Conservation (phyloP, 1,284 basidiomycete species). For the Caloboletus firmus region DNA sequence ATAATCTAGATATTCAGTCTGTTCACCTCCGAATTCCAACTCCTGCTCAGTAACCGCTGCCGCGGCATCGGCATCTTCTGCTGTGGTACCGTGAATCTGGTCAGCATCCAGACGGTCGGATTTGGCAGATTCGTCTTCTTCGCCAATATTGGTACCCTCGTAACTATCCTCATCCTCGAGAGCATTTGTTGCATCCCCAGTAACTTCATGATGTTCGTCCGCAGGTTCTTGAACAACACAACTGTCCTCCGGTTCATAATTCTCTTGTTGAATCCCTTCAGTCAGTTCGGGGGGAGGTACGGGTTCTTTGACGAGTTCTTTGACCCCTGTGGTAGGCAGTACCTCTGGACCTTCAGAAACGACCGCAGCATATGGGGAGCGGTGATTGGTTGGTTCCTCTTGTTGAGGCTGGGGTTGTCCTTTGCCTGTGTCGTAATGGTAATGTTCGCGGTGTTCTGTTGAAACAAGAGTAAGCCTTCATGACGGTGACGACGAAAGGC, state of each 20-base stretch:
- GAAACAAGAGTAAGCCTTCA: slow-evolving; percentile 1
- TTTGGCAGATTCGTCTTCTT: slow-evolving; percentile 22
- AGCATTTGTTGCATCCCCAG: slow-evolving; percentile 8
- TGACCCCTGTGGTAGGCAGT: slow-evolving; percentile 8
- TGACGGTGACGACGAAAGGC: background rate
- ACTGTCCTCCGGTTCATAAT: slow-evolving; percentile 2
- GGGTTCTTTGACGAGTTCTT: slow-evolving; percentile 19
- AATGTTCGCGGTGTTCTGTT: slow-evolving; percentile 17
- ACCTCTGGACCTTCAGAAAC: slow-evolving; percentile 5
- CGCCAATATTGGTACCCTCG: slow-evolving; percentile 20
- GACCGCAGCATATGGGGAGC: background rate
- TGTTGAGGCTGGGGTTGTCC: slow-evolving; percentile 6
- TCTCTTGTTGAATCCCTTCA: slow-evolving; percentile 9
- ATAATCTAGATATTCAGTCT: slow-evolving; percentile 31
- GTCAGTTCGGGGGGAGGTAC: slow-evolving; percentile 1
- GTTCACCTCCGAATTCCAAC: slow-evolving; percentile 29
- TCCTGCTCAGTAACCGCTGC: slow-evolving; percentile 9
- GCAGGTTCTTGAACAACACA: slow-evolving; percentile 4
- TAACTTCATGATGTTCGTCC: slow-evolving; percentile 17
- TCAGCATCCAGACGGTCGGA: slow-evolving; percentile 34
- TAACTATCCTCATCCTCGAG: slow-evolving; percentile 28
- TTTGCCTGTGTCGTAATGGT: slow-evolving; percentile 11
- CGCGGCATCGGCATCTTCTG: slow-evolving; percentile 19
- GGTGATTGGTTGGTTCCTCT: background rate
- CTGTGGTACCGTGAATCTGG: slow-evolving; percentile 27